Base-by-base conservation (phyloP, 371 early-diverging fungal species). In the Circinella umbellata region DNA sequence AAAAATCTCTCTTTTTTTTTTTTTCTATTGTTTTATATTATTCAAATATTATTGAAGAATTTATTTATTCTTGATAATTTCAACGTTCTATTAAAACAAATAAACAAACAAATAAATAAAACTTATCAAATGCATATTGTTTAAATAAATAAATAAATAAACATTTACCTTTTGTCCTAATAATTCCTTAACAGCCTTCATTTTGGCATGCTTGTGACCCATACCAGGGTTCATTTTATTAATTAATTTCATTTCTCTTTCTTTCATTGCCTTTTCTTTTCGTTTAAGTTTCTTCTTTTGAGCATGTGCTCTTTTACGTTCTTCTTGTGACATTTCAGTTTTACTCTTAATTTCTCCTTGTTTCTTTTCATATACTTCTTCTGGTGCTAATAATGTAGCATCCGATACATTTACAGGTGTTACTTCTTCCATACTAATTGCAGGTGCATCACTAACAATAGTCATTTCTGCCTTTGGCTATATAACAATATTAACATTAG, bases 381-480 rank as follows among this genome's bases (percentile, higher is more conserved):
- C 90, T 34, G 99, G 98, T 13, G 98, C 96, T 62, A 94, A 83
- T 51, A 93, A 81, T 3, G 89, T 89, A 4, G 94, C 94, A 71
- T 92, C 91, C 11, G 94, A 90, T 35, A 96, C 95, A 70, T 89
- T 85, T 37, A 95, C 89, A 11, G 99, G 99, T 63, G 94, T 93
- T 36, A 94, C 92, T 78, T 98, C 99, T 81, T 98, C 99, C 92
- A 98, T 92, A 60, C 90, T 85, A 71, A 98, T 90, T 3, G 99
- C 94, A 8, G 98, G 93, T 34, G 94, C 91, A 67, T 92, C 89
- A 61, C 92, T 85, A 63, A 91, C 88, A 63, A 97, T 91, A 11
- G 86, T 86, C 67, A 96, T 85, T 68, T 96, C 94, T 27, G 91
- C 82, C 73, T 88, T 88, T 63, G 88, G 80, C 76, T 79, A 70